Conservation (phyloP, 2,329 filamentous ascomycete species). For the Chaetomiaceae sp. region DNA sequence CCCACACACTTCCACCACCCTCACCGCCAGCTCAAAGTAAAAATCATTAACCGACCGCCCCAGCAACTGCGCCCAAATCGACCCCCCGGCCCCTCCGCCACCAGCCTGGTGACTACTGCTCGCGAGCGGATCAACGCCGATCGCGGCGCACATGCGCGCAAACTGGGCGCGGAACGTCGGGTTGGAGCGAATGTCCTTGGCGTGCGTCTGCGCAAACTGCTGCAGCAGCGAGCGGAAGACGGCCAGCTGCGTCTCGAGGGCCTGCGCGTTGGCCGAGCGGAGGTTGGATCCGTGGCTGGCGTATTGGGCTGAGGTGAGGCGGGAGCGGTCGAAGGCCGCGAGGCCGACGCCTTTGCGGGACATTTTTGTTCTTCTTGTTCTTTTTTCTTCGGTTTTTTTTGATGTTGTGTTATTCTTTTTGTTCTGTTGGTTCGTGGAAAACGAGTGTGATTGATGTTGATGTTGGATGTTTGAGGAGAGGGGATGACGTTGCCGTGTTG, state of each 20-base stretch:
- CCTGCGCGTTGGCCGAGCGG: slow-evolving; percentile 77
- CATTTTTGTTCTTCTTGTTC: slow-evolving; percentile 37
- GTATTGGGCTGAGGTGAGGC: slow-evolving; percentile 82
- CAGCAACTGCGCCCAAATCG: slow-evolving; percentile 88
- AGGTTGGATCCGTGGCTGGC: slow-evolving; percentile 83
- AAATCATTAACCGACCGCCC: slow-evolving; percentile 94
- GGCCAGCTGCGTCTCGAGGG: slow-evolving; percentile 86
- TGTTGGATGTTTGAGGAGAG: too few species aligned
- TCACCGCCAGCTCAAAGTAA: slow-evolving; percentile 95
- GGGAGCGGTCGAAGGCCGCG: slow-evolving; percentile 81
- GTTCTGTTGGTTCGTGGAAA: too few species aligned
- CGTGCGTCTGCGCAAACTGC: slow-evolving; percentile 92
- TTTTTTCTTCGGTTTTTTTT: neutral
- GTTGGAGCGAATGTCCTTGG: slow-evolving; percentile 91
- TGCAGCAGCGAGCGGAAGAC: slow-evolving; percentile 95
- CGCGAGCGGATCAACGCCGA: slow-evolving; percentile 90
- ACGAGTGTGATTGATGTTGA: too few species aligned
- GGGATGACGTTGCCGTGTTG: too few species aligned
- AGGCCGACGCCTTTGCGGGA: slow-evolving; percentile 83
- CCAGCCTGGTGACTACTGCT: slow-evolving; percentile 47
- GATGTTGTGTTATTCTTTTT: neutral
- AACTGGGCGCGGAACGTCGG: slow-evolving; percentile 95
- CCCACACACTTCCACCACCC: slow-evolving; percentile 88
- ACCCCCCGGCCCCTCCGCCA: slow-evolving; percentile 52
- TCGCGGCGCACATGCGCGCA: slow-evolving; percentile 95